Evolutionary conservation across 1,284 basidiomycete species (phyloP).

Genomic region (Puccinia triticina): DNA sequence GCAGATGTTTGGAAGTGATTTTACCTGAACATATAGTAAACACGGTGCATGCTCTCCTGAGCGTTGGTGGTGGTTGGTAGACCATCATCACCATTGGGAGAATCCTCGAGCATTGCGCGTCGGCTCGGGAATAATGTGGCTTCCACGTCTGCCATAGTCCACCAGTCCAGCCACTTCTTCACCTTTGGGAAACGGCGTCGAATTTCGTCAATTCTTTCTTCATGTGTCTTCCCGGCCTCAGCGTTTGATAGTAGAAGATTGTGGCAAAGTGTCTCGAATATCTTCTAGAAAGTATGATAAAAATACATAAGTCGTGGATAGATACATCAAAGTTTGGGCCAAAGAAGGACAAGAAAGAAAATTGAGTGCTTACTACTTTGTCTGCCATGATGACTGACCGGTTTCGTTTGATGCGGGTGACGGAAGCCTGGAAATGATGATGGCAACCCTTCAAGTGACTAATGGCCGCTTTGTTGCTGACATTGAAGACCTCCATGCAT

Average conservation of each 20-base stretch:
- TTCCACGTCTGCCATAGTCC: too few relatives aligned
- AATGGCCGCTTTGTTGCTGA: neutral
- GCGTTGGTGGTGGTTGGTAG: too few relatives aligned
- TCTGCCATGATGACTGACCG: neutral
- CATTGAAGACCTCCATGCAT: neutral
- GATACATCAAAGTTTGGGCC: neutral
- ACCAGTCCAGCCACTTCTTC: constrained; percentile 20
- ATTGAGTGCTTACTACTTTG: constrained; percentile 3
- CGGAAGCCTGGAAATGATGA: neutral
- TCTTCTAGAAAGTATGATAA: neutral
- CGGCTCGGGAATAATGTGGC: too few relatives aligned
- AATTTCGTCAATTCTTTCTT: constrained; percentile 26
- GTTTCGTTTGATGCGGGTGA: constrained; percentile 20
- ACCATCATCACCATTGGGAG: too few relatives aligned
- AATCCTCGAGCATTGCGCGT: too few relatives aligned
- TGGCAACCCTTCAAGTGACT: neutral
- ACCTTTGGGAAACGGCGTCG: neutral
- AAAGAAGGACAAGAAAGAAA: neutral
- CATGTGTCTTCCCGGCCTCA: neutral
- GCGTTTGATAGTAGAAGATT: neutral
- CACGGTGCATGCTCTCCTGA: too few relatives aligned
- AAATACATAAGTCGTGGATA: too few relatives aligned
- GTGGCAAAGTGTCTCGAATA: neutral
- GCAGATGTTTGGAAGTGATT: too few relatives aligned
- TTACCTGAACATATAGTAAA: too few relatives aligned